Evolutionary conservation across 306 rosid species (phyloP).

Genomic region (Coriaria nepalensis): DNA sequence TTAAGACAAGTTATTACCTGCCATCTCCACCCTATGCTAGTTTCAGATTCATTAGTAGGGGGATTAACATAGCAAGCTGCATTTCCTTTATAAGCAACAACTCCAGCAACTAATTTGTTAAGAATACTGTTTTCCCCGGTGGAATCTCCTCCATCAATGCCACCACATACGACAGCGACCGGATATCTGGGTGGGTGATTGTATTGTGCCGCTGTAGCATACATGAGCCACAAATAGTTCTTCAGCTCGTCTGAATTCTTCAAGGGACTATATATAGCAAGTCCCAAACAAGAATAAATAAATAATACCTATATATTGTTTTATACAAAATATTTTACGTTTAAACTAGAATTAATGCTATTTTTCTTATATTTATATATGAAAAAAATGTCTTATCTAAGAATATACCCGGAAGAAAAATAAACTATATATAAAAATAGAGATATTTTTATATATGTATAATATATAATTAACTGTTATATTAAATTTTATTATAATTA

Average conservation of each 20-base stretch:
- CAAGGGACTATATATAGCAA: constrained; percentile 33
- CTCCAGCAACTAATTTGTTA: constrained; percentile 43
- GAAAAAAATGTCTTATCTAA: too few species aligned
- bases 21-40: constrained; percentile 52
- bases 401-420: too few species aligned
- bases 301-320: background rate
- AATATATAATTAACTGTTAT: too few species aligned
- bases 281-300: background rate
- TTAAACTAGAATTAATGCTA: background rate
- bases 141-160: constrained; percentile 34
- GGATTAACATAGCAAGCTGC: constrained; percentile 31
- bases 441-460: too few species aligned
- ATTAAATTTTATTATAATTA: too few species aligned
- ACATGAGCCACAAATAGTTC: constrained; percentile 10
- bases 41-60: constrained; percentile 24
- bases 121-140: constrained; percentile 17
- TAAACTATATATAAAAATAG: too few species aligned
- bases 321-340: background rate
- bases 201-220: constrained; percentile 41
- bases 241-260: constrained; percentile 21
- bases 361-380: too few species aligned
- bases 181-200: constrained; percentile 43
- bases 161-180: constrained; percentile 36
- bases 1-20: constrained; percentile 34
- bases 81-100: constrained; percentile 31